phyloP scores from a whole-genome alignment of 139 green algal genomes.

The Protoeuglena noctilucae region DNA sequence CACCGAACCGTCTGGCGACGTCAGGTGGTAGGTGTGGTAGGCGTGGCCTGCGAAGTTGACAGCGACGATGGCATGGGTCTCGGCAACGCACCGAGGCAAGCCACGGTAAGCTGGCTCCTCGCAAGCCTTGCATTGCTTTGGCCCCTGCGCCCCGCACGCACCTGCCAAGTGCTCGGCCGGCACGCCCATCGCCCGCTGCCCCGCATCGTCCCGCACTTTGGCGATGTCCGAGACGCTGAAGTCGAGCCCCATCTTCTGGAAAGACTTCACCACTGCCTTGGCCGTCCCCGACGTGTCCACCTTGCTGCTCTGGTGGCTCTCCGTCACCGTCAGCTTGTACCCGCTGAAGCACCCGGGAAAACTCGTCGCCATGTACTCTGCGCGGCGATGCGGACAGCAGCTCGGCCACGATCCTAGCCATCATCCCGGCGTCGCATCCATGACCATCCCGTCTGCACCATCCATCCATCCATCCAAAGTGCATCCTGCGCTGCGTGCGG shows the following conservation, averaged over 20 bases:
- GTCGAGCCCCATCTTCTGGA: slow-evolving; percentile 64
- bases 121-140: not conserved
- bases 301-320: slow-evolving; percentile 95
- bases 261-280: slow-evolving; percentile 76
- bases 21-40: slow-evolving; percentile 90
- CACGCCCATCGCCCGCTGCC: slow-evolving; percentile 56
- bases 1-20: slow-evolving; percentile 60
- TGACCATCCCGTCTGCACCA: too few species aligned
- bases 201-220: slow-evolving; percentile 40
- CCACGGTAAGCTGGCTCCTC: too few species aligned
- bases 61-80: too few species aligned
- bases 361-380: slow-evolving; percentile 67
- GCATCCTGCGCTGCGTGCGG: too few species aligned
- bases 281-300: slow-evolving; percentile 80
- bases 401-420: too few species aligned
- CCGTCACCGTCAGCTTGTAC: slow-evolving; percentile 76
- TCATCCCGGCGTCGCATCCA: too few species aligned
- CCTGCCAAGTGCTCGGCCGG: slow-evolving; percentile 28
- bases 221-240: slow-evolving; percentile 35
- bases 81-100: too few species aligned
- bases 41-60: slow-evolving; percentile 74
- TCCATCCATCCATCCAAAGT: too few species aligned
- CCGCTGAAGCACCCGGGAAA: slow-evolving; percentile 88
- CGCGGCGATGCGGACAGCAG: too few species aligned
- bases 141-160: too few species aligned